phyloP scores from a whole-genome alignment of 257 asterid genomes.

The Capsicum rhomboideum region DNA sequence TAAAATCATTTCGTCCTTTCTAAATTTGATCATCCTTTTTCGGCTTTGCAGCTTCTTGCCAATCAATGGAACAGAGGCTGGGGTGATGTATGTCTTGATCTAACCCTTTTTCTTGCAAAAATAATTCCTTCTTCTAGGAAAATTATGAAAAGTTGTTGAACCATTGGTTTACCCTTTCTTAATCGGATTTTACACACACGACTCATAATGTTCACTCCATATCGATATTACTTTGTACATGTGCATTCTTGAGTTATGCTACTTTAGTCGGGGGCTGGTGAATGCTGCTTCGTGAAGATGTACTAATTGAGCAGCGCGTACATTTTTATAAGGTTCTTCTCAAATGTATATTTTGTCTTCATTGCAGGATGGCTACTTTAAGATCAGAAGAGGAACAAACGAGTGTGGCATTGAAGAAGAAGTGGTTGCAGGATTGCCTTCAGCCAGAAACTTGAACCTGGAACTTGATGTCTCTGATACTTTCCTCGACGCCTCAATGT shows the following conservation, averaged over 20 bases:
- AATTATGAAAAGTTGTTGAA: background rate
- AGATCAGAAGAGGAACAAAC: constrained; percentile 76
- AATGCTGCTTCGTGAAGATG: background rate
- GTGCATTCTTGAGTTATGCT: background rate
- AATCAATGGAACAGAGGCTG: constrained; percentile 97
- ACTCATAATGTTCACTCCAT: background rate
- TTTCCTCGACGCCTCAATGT: constrained; percentile 38
- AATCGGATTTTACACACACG: background rate
- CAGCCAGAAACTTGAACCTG: constrained; percentile 42
- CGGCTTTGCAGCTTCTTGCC: constrained; percentile 65
- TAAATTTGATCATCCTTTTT: constrained; percentile 8
- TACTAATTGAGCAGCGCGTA: background rate
- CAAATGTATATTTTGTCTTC: background rate
- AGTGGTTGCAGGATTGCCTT: constrained; percentile 76
- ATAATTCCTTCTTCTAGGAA: background rate
- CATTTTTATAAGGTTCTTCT: background rate
- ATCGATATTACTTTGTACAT: background rate
- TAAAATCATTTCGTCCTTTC: background rate
- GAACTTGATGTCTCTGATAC: constrained; percentile 16
- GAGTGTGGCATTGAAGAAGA: constrained; percentile 92
- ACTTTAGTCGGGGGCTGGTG: background rate
- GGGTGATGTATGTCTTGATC: constrained; percentile 70
- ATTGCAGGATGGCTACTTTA: constrained; percentile 88
- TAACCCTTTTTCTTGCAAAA: background rate
- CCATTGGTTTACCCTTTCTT: background rate